Evolutionary conservation across 164 flowering plant genomes (phyloP).

Genomic region (Magnolia changhungtana): DNA sequence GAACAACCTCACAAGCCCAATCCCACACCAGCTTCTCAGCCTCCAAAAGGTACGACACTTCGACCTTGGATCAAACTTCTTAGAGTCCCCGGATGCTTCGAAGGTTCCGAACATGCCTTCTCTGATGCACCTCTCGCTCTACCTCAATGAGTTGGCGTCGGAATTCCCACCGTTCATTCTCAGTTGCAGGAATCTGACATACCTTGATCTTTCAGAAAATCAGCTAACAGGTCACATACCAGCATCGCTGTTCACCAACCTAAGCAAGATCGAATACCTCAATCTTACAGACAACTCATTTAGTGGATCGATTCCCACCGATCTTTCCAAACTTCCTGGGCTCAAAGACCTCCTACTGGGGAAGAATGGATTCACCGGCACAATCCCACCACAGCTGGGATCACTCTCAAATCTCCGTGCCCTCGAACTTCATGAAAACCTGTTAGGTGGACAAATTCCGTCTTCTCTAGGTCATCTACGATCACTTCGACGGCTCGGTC

Average conservation of each 20-base stretch:
- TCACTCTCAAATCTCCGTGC: slow-evolving; percentile 19
- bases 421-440: slow-evolving; percentile 11
- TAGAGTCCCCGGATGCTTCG: slow-evolving; percentile 26
- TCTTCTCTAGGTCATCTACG: slow-evolving; percentile 32
- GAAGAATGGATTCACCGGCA: slow-evolving; percentile 14
- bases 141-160: slow-evolving; percentile 12
- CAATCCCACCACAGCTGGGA: slow-evolving; percentile 28
- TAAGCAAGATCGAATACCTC: slow-evolving; percentile 22
- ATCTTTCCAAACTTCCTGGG: slow-evolving; percentile 32
- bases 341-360: slow-evolving; percentile 14
- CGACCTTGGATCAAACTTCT: slow-evolving; percentile 32
- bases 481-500: slow-evolving; percentile 15
- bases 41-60: slow-evolving; percentile 34
- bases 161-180: slow-evolving; percentile 38
- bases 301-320: slow-evolving; percentile 35
- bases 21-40: slow-evolving; percentile 37
- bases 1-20: slow-evolving; percentile 31
- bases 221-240: slow-evolving; percentile 28
- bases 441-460: slow-evolving; percentile 22
- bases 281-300: slow-evolving; percentile 29
- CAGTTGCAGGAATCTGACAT: slow-evolving; percentile 26
- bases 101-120: slow-evolving; percentile 26
- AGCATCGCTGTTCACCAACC: slow-evolving; percentile 18
- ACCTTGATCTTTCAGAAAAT: slow-evolving; percentile 32
- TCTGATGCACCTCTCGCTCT: slow-evolving; percentile 27